These are phyloP conservation scores for Ulmus americana DNA, from an alignment of 331 rosid genomes.

Conservation along the genomic window DNA sequence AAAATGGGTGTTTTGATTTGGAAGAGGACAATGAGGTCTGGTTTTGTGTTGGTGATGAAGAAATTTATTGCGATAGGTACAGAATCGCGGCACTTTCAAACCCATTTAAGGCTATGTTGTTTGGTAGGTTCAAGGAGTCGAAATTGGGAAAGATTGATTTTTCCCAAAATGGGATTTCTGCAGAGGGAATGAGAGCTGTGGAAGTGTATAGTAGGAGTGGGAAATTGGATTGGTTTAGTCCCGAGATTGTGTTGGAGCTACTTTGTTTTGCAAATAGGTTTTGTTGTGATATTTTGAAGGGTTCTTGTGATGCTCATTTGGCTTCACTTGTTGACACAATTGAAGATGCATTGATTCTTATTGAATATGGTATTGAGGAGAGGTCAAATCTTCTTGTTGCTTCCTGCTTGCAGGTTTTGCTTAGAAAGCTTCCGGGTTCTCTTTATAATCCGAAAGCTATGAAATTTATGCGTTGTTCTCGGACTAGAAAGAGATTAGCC, in stretches of 20 bases:
- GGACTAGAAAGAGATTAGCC: slow-evolving; percentile 50
- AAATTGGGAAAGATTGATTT: slow-evolving; percentile 48
- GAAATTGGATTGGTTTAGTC: slow-evolving; percentile 51
- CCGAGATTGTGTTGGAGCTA: slow-evolving; percentile 54
- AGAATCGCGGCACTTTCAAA: slow-evolving; percentile 56
- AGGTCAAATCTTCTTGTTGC: slow-evolving; percentile 59
- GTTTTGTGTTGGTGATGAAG: slow-evolving; percentile 50
- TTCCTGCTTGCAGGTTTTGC: slow-evolving; percentile 66
- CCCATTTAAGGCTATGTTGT: slow-evolving; percentile 65
- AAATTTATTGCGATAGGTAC: slow-evolving; percentile 45
- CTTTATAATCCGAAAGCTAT: slow-evolving; percentile 41
- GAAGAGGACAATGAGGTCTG: slow-evolving; percentile 54
- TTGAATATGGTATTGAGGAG: slow-evolving; percentile 75
- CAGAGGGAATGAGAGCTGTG: slow-evolving; percentile 61
- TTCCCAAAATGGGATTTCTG: slow-evolving; percentile 53
- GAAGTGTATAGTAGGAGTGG: slow-evolving; percentile 66
- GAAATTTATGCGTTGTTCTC: slow-evolving; percentile 42
- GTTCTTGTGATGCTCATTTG: slow-evolving; percentile 56
- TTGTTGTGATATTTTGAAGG: slow-evolving; percentile 72
- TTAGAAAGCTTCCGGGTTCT: slow-evolving; percentile 59
- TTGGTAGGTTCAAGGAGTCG: slow-evolving; percentile 62
- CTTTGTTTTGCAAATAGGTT: slow-evolving; percentile 66
- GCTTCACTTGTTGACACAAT: slow-evolving; percentile 46
- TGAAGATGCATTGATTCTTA: slow-evolving; percentile 60
- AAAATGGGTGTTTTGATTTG: slow-evolving; percentile 14